A percentile compares a stretch with the other conserved stretches of the same genome.
phyloP scores from a whole-genome alignment of 805 yeast species.

The Wickerhamomyces canadensis region DNA sequence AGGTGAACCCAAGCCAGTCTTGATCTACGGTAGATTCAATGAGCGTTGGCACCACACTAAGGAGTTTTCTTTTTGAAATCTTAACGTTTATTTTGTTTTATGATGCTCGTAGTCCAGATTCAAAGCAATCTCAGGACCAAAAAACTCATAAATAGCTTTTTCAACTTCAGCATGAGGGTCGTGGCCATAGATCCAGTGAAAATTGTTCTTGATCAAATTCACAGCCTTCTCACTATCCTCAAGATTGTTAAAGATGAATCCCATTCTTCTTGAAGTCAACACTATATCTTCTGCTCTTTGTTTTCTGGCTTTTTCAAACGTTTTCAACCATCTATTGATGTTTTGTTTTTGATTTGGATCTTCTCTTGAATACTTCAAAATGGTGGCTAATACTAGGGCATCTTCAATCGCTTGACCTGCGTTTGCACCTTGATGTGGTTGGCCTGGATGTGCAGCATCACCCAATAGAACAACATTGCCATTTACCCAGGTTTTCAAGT shows the following conservation, averaged over 20 bases:
- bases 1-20: no score
- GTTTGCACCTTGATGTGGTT: background rate
- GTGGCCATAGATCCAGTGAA: background rate
- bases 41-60: no score
- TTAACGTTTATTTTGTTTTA: no score
- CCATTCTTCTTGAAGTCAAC: background rate
- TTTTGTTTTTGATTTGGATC: background rate
- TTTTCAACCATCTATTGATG: background rate
- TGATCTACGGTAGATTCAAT: no score
- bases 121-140: background rate
- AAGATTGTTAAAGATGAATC: background rate
- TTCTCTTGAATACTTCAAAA: background rate
- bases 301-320: background rate
- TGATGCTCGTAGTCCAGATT: background rate
- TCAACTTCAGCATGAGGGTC: background rate
- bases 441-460: background rate
- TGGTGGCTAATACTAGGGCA: background rate
- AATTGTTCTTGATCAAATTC: background rate
- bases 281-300: background rate
- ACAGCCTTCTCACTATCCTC: background rate
- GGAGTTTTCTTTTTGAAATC: no score
- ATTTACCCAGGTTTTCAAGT: background rate
- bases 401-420: background rate
- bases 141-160: background rate
- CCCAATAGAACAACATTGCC: background rate